Evolutionary conservation across 352 stramenopile genomes (phyloP), one percentile per base, ranked within the genome.

Genomic region (Phytophthora citricola): DNA sequence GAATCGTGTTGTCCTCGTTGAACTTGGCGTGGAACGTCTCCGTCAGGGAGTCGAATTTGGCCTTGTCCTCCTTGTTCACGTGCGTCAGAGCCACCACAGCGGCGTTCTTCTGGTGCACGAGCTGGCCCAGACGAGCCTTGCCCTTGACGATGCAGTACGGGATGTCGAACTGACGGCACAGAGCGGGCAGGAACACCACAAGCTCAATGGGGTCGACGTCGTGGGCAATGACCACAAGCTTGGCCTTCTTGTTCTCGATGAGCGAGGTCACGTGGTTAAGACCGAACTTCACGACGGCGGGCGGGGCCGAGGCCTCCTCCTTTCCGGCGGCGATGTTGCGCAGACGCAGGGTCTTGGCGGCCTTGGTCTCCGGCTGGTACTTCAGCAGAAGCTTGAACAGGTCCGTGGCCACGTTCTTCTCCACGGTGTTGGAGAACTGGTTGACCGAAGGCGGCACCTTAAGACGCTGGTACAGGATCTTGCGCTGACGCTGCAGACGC

Each of bases 71-170:
- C 85, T 98, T 99, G 82, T 98, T 98, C 40, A 99, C 97, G 72
- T 91, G 85, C 49, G 98, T 99, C 50, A 99, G 83, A 52, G 91
- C 93, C 34, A 99, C 90, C 29, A 93, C 93, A 51, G 98, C 95
- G 36, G 96, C 90, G 69, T 97, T 99, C 88, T 99, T 99, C 89
- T 99, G 94, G 97, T 99, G 96, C 52, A 99, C 97, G 34, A 99
- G 87, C 69, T 98, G 94, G 26, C 98, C 98, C 32, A 99, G 90
- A 82, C 97, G 96, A 69, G 95, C 90, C 94, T 99, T 99, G 79
- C 98, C 95, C 87, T 99, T 99, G 49, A 99, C 96, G 69, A 99
- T 99, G 78, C 96, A 95, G 87, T 99, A 99, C 17, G 98, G 97
- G 71, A 99, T 96, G 72, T 98, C 92, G 88, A 99, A 99, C 91